phyloP scores from a whole-genome alignment of 768 basidiomycete genomes.

The Chalciporus piperatus region DNA sequence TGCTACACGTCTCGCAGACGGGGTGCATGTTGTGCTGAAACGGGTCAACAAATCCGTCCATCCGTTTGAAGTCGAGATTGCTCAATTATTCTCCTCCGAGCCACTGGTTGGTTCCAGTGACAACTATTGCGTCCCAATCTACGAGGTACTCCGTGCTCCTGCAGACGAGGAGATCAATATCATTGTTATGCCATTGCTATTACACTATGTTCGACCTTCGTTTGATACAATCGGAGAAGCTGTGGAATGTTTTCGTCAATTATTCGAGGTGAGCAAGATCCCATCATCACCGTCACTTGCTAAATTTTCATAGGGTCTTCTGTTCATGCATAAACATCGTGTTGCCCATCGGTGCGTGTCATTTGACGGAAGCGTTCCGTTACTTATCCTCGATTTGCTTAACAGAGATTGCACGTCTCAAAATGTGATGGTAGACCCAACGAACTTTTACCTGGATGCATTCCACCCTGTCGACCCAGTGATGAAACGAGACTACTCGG shows the following conservation, averaged over 20 bases:
- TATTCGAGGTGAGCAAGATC: constrained; percentile 25
- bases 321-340: constrained; percentile 35
- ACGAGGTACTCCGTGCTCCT: constrained; percentile 10
- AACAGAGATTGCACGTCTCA: constrained; percentile 22
- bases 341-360: constrained; percentile 35
- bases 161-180: constrained; percentile 11
- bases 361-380: too few species aligned
- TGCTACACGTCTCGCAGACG: too few species aligned
- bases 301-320: constrained; percentile 26
- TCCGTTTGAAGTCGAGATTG: too few species aligned
- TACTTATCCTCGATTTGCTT: too few species aligned
- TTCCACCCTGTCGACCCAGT: constrained; percentile 24
- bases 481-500: constrained; percentile 13
- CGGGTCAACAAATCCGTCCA: too few species aligned
- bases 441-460: constrained; percentile 18
- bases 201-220: constrained; percentile 10
- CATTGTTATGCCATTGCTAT: constrained; percentile 31
- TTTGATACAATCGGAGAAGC: constrained; percentile 17
- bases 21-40: too few species aligned
- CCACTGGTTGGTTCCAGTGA: background rate
- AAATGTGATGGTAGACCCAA: constrained; percentile 36
- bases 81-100: background rate
- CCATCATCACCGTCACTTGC: background rate
- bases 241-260: constrained; percentile 27
- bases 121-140: constrained; percentile 29